phyloP scores from a whole-genome alignment of 805 yeast genomes.

The Pichia manshurica region DNA sequence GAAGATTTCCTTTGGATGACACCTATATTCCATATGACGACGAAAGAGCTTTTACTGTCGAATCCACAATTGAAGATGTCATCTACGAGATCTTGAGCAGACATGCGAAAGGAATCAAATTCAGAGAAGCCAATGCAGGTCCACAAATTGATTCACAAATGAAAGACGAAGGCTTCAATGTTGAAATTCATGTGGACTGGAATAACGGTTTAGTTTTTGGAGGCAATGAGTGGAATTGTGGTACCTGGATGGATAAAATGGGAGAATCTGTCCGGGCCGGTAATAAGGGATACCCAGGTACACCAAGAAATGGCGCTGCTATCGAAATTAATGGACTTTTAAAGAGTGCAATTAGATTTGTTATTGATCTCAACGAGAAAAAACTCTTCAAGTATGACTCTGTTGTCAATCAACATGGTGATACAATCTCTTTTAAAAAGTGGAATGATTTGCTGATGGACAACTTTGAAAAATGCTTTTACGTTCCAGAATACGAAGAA shows the following conservation, averaged over 20 bases:
- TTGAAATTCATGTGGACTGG: slow-evolving; percentile 81
- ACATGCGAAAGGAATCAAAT: slow-evolving; percentile 83
- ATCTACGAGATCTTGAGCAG: slow-evolving; percentile 78
- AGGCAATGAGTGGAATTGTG: slow-evolving; percentile 90
- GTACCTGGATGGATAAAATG: slow-evolving; percentile 99
- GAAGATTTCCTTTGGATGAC: slow-evolving; percentile 84
- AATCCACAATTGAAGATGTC: slow-evolving; percentile 65
- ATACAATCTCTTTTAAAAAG: slow-evolving; percentile 46
- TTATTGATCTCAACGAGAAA: slow-evolving; percentile 46
- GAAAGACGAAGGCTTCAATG: slow-evolving; percentile 89
- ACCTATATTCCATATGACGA: slow-evolving; percentile 64
- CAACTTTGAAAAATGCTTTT: slow-evolving; percentile 76
- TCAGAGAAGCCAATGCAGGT: slow-evolving; percentile 95
- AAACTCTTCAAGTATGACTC: slow-evolving; percentile 52
- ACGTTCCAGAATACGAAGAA: slow-evolving; percentile 58
- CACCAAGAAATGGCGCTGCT: slow-evolving; percentile 97
- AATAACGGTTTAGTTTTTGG: slow-evolving; percentile 81
- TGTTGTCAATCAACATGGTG: slow-evolving; percentile 58
- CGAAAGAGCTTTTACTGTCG: slow-evolving; percentile 68
- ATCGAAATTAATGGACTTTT: slow-evolving; percentile 85
- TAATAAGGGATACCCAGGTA: slow-evolving; percentile 90
- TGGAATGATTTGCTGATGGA: slow-evolving; percentile 71
- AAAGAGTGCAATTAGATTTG: slow-evolving; percentile 80
- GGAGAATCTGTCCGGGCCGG: slow-evolving; percentile 86
- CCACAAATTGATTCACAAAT: slow-evolving; percentile 81